Evolutionary conservation across 371 early-diverging fungal genomes (phyloP).

Genomic region (Sporodiniella umbellata): DNA sequence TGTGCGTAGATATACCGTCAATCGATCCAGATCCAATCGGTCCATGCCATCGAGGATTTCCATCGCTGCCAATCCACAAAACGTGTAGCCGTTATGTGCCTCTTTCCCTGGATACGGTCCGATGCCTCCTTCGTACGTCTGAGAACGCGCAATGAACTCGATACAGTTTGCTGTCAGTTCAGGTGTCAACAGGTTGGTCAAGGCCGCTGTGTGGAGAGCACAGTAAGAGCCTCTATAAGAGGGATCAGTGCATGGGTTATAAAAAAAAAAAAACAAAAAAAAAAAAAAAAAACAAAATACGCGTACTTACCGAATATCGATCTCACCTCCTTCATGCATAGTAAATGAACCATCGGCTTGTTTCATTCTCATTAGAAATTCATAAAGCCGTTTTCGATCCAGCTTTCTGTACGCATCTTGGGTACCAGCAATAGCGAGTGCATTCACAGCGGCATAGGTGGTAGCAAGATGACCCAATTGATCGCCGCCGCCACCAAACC

Average conservation of each 20-base stretch:
- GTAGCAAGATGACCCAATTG: slow-evolving; percentile 82
- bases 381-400: slow-evolving; percentile 59
- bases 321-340: slow-evolving; percentile 91
- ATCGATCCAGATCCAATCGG: slow-evolving; percentile 53
- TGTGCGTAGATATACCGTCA: slow-evolving; percentile 44
- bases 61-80: slow-evolving; percentile 91
- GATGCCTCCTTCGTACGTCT: slow-evolving; percentile 96
- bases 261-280: too few species aligned
- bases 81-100: slow-evolving; percentile 97
- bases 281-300: too few species aligned
- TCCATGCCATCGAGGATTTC: slow-evolving; percentile 69
- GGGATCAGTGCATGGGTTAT: too few species aligned
- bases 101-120: slow-evolving; percentile 87
- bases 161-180: slow-evolving; percentile 70
- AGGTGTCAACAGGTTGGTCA: slow-evolving; percentile 78
- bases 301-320: slow-evolving; percentile 75
- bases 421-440: slow-evolving; percentile 71
- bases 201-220: slow-evolving; percentile 74
- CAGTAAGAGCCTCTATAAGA: slow-evolving; percentile 82
- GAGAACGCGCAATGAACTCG: slow-evolving; percentile 70
- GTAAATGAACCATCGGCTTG: slow-evolving; percentile 87
- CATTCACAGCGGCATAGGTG: slow-evolving; percentile 83
- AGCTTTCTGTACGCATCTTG: slow-evolving; percentile 71
- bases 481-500: slow-evolving; percentile 85
- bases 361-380: slow-evolving; percentile 81